Percentiles rank a stretch among this genome's conserved stretches.
phyloP scores from a whole-genome alignment of 192 early-diverging fungal genomes.

The Diversispora epigaea region DNA sequence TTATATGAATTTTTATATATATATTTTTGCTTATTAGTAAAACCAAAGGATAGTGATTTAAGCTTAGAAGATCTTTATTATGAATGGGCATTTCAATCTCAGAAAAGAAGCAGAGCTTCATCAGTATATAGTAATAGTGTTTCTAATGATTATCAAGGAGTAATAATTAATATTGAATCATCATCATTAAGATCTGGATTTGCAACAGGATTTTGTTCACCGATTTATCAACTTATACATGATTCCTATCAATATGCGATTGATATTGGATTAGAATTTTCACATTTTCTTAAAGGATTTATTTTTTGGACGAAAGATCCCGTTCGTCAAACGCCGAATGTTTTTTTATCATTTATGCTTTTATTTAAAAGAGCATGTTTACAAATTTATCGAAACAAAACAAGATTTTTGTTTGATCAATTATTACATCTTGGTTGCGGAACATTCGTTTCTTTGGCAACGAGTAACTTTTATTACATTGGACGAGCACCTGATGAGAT shows the following conservation, averaged over 20 bases:
- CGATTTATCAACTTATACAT: not conserved
- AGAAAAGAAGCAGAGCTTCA: too few relatives aligned
- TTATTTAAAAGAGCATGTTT: constrained; percentile 43
- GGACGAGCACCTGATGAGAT: constrained; percentile 48
- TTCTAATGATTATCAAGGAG: too few relatives aligned
- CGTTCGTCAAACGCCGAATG: constrained; percentile 50
- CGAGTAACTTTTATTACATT: constrained; percentile 51
- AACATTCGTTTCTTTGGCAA: constrained; percentile 49
- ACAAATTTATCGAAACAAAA: constrained; percentile 53
- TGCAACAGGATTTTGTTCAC: not conserved
- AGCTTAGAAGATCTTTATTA: too few relatives aligned
- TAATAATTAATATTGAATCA: too few relatives aligned
- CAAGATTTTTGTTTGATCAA: constrained; percentile 52
- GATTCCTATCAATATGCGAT: not conserved
- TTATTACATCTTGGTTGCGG: constrained; percentile 58
- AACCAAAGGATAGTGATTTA: too few relatives aligned
- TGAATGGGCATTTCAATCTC: too few relatives aligned
- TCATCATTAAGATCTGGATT: too few relatives aligned
- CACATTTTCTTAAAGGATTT: not conserved
- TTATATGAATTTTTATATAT: too few relatives aligned
- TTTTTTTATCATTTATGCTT: constrained; percentile 49
- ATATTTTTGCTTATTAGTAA: too few relatives aligned
- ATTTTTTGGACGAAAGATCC: constrained; percentile 38
- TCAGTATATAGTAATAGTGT: too few relatives aligned
- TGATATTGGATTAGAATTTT: not conserved